Conservation (phyloP, 2,329 filamentous ascomycete species). For the Pseudogymnoascus sp. region DNA sequence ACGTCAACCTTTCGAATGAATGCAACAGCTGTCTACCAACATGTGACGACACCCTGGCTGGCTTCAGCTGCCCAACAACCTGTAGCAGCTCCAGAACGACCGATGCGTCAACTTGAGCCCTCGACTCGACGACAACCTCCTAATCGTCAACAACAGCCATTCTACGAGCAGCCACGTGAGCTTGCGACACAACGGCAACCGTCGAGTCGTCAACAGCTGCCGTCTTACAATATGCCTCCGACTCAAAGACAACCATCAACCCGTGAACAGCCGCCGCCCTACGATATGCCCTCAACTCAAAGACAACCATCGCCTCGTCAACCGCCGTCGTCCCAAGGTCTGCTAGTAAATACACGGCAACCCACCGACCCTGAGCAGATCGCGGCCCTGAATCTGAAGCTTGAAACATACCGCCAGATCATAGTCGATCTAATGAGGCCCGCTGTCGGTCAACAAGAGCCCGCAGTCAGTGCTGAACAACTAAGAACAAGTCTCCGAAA, state of each 20-base stretch:
- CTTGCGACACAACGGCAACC: neutral
- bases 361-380: neutral
- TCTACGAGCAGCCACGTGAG: neutral
- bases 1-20: neutral
- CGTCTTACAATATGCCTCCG: neutral
- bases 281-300: neutral
- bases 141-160: neutral
- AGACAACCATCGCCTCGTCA: neutral
- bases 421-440: neutral
- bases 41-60: neutral
- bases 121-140: neutral
- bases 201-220: neutral
- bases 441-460: neutral
- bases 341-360: neutral
- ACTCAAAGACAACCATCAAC: neutral
- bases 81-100: neutral
- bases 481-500: neutral
- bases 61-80: neutral
- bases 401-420: constrained; percentile 1
- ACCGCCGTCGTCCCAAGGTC: neutral
- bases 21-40: constrained; percentile 1
- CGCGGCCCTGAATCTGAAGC: neutral
- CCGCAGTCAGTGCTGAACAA: neutral
- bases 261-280: neutral
- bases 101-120: neutral